Evolutionary conservation across 2,329 filamentous ascomycete species (phyloP).

Genomic region (Botrytis porri): DNA sequence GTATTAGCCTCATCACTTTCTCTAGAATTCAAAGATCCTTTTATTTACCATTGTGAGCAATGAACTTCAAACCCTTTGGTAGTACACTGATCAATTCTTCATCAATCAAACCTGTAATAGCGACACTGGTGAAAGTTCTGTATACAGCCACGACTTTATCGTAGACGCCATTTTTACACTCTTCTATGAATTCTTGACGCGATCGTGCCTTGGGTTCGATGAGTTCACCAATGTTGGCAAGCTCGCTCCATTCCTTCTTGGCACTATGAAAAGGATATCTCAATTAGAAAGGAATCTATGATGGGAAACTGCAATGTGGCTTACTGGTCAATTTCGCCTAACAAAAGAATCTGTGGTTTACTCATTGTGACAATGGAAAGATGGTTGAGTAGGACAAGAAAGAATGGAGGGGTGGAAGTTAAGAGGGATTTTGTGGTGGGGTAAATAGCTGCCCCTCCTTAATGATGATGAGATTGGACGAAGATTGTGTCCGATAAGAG

Average conservation of each 20-base stretch:
- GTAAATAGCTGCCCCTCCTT: constrained; percentile 32
- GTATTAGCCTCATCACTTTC: not conserved
- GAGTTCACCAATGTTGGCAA: constrained; percentile 63
- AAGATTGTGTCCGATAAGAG: not conserved
- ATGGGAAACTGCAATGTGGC: constrained; percentile 35
- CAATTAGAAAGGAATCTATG: not conserved
- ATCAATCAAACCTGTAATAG: constrained; percentile 67
- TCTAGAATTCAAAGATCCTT: not conserved
- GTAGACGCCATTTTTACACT: constrained; percentile 63
- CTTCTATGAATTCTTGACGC: constrained; percentile 65
- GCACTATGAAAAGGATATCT: constrained; percentile 50
- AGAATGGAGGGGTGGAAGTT: constrained; percentile 7
- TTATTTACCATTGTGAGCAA: constrained; percentile 57
- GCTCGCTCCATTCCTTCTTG: constrained; percentile 58
- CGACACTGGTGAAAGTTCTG: constrained; percentile 65
- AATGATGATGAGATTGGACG: constrained; percentile 9
- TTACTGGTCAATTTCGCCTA: constrained; percentile 63
- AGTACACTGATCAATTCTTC: constrained; percentile 61
- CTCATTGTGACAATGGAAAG: constrained; percentile 30
- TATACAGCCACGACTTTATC: constrained; percentile 64
- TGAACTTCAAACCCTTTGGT: constrained; percentile 52
- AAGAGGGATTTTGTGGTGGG: constrained; percentile 26
- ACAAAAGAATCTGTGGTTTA: constrained; percentile 58
- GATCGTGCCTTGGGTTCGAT: constrained; percentile 58
- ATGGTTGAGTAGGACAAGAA: not conserved